Percentiles rank a stretch among this genome's conserved stretches.
Evolutionary conservation across 257 asterid species (phyloP).

Genomic region (Solanum medicagineum): DNA sequence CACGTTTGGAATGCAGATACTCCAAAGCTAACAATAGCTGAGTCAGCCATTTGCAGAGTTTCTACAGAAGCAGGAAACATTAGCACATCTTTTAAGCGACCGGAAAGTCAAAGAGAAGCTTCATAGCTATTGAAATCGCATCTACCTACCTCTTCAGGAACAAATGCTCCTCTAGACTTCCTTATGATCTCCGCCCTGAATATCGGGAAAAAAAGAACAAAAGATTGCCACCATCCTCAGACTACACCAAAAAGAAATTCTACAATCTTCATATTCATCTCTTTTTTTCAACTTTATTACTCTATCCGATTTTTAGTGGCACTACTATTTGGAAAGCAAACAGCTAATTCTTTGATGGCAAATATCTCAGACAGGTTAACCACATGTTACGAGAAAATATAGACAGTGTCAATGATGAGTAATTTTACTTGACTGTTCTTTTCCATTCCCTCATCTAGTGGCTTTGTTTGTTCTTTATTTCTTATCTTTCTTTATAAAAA

Average conservation of each 20-base stretch:
- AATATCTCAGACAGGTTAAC: not conserved
- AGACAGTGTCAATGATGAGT: not conserved
- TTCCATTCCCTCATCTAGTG: not conserved
- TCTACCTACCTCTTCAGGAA: constrained; percentile 72
- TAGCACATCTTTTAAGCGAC: not conserved
- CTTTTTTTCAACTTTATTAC: not conserved
- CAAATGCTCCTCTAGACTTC: constrained; percentile 65
- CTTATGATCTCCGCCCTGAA: constrained; percentile 58
- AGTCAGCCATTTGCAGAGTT: constrained; percentile 90
- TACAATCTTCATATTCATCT: not conserved
- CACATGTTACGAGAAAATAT: not conserved
- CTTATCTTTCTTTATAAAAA: not conserved
- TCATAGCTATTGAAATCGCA: not conserved
- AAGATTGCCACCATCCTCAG: not conserved
- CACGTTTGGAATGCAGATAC: constrained; percentile 84
- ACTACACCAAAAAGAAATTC: not conserved
- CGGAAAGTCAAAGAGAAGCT: not conserved
- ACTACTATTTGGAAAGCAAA: not conserved
- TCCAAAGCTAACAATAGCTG: constrained; percentile 74
- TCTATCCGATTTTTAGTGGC: not conserved
- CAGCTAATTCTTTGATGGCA: not conserved
- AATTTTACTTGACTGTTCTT: not conserved
- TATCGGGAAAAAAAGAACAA: not conserved
- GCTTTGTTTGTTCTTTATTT: not conserved
- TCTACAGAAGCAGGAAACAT: constrained; percentile 26